phyloP scores from a whole-genome alignment of 139 green algal species.

The Astrephomene gubernaculifera region DNA sequence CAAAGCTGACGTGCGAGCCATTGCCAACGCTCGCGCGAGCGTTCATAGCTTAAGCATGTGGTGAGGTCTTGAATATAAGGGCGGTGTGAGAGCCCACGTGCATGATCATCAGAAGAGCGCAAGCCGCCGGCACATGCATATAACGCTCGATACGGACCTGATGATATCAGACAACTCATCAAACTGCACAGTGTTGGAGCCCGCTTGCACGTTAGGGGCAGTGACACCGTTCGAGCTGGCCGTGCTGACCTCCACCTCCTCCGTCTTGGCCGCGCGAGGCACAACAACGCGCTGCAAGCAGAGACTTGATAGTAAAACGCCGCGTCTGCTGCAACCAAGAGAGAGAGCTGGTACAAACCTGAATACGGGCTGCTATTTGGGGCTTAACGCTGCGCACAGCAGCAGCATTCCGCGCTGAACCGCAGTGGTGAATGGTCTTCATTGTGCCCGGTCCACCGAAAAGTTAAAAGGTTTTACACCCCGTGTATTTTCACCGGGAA shows the following conservation, averaged over 20 bases:
- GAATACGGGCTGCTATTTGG: background rate
- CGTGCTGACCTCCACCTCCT: slow-evolving; percentile 42
- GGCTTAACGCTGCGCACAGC: slow-evolving; percentile 4
- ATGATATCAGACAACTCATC: slow-evolving; percentile 89
- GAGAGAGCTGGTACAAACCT: slow-evolving; percentile 1
- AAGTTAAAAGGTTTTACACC: too few relatives aligned
- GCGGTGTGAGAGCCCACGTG: too few relatives aligned
- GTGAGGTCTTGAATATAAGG: background rate
- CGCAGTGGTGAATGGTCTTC: background rate
- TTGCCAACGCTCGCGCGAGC: background rate
- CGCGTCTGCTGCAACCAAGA: background rate
- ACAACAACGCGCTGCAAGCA: slow-evolving; percentile 39
- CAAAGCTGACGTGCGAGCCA: background rate
- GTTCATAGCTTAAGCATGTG: background rate
- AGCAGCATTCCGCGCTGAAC: background rate
- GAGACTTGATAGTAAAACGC: background rate
- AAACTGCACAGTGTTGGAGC: slow-evolving; percentile 77
- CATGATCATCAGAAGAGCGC: too few relatives aligned
- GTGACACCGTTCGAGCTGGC: slow-evolving; percentile 17
- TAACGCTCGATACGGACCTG: slow-evolving; percentile 62
- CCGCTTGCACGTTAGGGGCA: background rate
- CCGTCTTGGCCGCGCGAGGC: slow-evolving; percentile 31
- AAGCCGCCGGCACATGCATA: too few relatives aligned
- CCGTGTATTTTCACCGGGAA: too few relatives aligned
- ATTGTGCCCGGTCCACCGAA: too few relatives aligned